Base-by-base conservation (phyloP, 495 filamentous ascomycete genomes). In the Aspergillus cristatus region DNA sequence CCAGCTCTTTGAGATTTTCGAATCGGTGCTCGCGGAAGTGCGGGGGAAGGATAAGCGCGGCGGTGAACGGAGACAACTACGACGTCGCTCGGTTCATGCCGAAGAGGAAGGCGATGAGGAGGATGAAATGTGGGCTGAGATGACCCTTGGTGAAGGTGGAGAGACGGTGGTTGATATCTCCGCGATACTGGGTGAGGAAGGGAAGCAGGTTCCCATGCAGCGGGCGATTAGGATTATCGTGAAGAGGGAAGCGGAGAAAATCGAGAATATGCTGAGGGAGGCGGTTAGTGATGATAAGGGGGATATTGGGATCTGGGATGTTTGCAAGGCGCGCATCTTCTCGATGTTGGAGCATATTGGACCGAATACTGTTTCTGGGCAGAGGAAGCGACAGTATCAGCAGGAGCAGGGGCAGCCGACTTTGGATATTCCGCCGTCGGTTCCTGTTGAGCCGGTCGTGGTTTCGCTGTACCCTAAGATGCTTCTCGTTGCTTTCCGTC, bases 271-370 rank as follows among this genome's bases (percentile, higher is more conserved):
- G 14, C 44, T 54, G 31, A 58, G 40, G 42, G 48, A 35, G 34
- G 57, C 53, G 6, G 35, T 67, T 8, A 40, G 60, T 10, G 49
- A 53, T 6, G 74, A 75, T 7, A 54, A 62, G 33, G 77, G 76
- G 0, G 86, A 91, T 41, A 56, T 72, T 13, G 75, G 76, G 17
- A 52, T 93, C 7, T 93, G 86, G 87, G 59, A 73, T 3, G 59
- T 86, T 0, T 68, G 91, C 43, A 72, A 84, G 40, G 57, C 66
- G 2, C 75, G 83, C 35, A 79, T 93, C 14, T 86, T 86, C 49
- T 65, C 71, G 1, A 60, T 86, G 51, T 63, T 79, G 5, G 42
- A 49, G 3, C 68, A 67, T 40, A 42, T 75, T 17, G 58, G 60
- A 10, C 25, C 31, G 13, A 14, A 25, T 11, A 16, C 8, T 8